These are phyloP conservation scores for Copromyces sp. DNA, from an alignment of 495 filamentous ascomycete genomes.

Conservation along the genomic window DNA sequence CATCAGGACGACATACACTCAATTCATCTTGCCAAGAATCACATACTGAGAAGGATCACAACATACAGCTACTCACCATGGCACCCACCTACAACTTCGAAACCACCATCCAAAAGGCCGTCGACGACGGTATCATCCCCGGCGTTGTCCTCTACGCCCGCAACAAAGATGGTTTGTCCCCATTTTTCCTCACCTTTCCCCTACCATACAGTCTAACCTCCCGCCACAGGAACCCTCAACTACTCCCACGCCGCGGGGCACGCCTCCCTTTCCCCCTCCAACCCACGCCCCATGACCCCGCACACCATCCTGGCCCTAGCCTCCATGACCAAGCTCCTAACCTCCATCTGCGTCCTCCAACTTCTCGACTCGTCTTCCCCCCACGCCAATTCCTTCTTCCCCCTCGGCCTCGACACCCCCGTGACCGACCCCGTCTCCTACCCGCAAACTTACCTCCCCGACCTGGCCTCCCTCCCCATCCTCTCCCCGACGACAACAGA, in stretches of 20 bases:
- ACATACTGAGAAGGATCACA: background rate
- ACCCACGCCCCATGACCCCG: constrained; percentile 3
- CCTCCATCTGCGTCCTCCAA: constrained; percentile 22
- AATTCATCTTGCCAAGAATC: background rate
- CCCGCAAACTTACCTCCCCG: constrained; percentile 14
- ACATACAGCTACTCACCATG: background rate
- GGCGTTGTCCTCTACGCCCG: constrained; percentile 18
- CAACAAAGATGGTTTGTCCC: constrained; percentile 16
- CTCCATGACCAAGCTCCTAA: constrained; percentile 29
- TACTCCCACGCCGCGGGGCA: constrained; percentile 13
- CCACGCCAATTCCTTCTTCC: constrained; percentile 15
- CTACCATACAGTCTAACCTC: background rate
- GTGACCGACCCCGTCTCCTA: constrained; percentile 19
- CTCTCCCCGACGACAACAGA: background rate
- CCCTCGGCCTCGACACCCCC: constrained; percentile 18
- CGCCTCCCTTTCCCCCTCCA: constrained; percentile 2
- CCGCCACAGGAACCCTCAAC: constrained; percentile 15
- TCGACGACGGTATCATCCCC: constrained; percentile 12
- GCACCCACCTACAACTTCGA: constrained; percentile 11
- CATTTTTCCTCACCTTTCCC: background rate
- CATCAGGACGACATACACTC: background rate
- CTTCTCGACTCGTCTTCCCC: constrained; percentile 25
- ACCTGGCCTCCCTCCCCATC: constrained; percentile 15
- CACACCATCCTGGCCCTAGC: constrained; percentile 22
- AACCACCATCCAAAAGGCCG: constrained; percentile 9